These are phyloP conservation scores for Mucor ambiguus DNA, from an alignment of 371 early-diverging fungal species.

Conservation along the genomic window DNA sequence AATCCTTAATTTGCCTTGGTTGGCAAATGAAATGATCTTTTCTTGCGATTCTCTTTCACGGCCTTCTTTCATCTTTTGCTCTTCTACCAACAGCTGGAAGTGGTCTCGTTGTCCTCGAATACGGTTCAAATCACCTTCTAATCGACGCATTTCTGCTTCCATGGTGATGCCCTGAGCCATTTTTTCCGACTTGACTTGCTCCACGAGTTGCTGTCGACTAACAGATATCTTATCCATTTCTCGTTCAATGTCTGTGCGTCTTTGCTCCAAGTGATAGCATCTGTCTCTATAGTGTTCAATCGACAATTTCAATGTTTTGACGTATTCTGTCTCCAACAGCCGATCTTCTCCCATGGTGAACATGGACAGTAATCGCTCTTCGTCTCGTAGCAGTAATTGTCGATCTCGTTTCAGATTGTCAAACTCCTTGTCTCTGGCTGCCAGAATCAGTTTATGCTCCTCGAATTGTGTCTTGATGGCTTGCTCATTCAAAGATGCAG, in stretches of 20 bases:
- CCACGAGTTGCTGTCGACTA: slow-evolving; percentile 20
- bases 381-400: slow-evolving; percentile 53
- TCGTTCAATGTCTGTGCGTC: slow-evolving; percentile 21
- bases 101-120: slow-evolving; percentile 81
- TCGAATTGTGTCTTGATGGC: slow-evolving; percentile 31
- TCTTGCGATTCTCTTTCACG: slow-evolving; percentile 66
- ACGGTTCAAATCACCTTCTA: slow-evolving; percentile 77
- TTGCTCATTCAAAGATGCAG: slow-evolving; percentile 25
- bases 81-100: slow-evolving; percentile 72
- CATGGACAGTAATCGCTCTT: slow-evolving; percentile 53
- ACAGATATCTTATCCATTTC: slow-evolving; percentile 27
- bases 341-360: slow-evolving; percentile 58
- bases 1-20: slow-evolving; percentile 48
- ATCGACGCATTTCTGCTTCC: slow-evolving; percentile 67
- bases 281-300: slow-evolving; percentile 47
- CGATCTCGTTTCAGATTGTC: slow-evolving; percentile 75
- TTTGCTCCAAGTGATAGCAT: slow-evolving; percentile 34
- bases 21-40: slow-evolving; percentile 70
- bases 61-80: slow-evolving; percentile 67
- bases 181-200: slow-evolving; percentile 28
- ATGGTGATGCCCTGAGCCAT: slow-evolving; percentile 34
- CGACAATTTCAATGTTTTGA: slow-evolving; percentile 59
- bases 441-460: slow-evolving; percentile 53
- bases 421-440: slow-evolving; percentile 66
- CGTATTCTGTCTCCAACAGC: slow-evolving; percentile 44